Percentiles rank a stretch among this genome's conserved stretches.
Evolutionary conservation across 352 stramenopile genomes (phyloP).

Genomic region (Globisporangium echinulatum): DNA sequence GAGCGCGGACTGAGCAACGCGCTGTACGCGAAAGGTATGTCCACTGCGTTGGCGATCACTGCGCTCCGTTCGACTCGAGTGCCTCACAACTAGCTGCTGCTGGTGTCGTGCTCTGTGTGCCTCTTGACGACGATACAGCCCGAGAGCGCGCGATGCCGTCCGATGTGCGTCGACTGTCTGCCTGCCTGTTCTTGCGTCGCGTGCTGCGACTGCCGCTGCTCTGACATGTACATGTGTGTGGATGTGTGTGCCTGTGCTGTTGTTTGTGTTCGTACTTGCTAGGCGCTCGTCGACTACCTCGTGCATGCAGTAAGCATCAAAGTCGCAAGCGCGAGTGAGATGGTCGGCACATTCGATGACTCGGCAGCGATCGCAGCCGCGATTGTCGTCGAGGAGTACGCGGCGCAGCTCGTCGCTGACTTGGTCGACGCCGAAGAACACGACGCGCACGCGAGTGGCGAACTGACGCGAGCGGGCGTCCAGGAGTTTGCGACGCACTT

Average conservation of each 20-base stretch:
- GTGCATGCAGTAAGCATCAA: conserved; percentile 67
- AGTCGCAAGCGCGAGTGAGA: conserved; percentile 41
- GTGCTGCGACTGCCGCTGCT: no score
- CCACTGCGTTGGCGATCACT: neutral
- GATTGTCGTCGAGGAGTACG: conserved; percentile 80
- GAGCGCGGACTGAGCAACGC: conserved; percentile 40
- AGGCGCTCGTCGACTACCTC: conserved; percentile 71
- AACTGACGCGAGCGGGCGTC: conserved; percentile 22
- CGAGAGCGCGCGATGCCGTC: conserved; percentile 32
- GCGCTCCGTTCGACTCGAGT: neutral
- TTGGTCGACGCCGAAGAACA: neutral
- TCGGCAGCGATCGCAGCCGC: conserved; percentile 55
- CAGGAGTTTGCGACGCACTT: conserved; percentile 33
- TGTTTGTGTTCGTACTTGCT: conserved; percentile 4
- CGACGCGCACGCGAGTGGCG: neutral
- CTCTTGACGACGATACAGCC: conserved; percentile 16
- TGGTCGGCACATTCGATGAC: conserved; percentile 77
- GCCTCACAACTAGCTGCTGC: neutral
- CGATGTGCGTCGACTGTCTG: conserved; percentile 30
- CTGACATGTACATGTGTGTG: neutral
- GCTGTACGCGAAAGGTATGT: conserved; percentile 31
- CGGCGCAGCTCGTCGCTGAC: conserved; percentile 50
- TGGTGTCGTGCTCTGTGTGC: neutral
- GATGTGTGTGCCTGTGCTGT: neutral
- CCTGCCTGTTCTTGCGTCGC: neutral